Conservation (phyloP, 495 filamentous ascomycete genomes). For the Podospora anserina region DNA sequence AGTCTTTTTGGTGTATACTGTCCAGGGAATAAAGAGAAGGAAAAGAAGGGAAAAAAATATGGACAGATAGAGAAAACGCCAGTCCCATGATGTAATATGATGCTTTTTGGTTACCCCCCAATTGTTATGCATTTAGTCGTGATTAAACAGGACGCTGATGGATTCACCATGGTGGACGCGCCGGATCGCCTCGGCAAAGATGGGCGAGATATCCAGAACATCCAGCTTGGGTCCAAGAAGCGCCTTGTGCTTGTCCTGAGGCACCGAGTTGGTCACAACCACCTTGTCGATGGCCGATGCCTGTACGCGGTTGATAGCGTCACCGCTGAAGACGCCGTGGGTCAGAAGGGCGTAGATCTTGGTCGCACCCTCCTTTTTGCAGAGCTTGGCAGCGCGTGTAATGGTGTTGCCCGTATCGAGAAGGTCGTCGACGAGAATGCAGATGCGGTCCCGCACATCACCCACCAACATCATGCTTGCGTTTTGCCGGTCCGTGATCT, state of each 20-base stretch:
- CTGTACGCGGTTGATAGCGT: conserved; percentile 93
- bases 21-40: conserved; percentile 14
- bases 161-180: conserved; percentile 97
- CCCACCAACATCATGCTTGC: conserved; percentile 99
- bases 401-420: conserved; percentile 96
- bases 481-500: conserved; percentile 89
- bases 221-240: conserved; percentile 76
- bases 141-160: conserved; percentile 94
- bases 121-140: conserved; percentile 55
- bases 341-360: conserved; percentile 88
- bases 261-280: conserved; percentile 90
- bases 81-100: conserved; percentile 18
- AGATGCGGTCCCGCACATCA: conserved; percentile 74
- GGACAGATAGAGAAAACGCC: conserved; percentile 21
- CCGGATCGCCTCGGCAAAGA: conserved; percentile 97
- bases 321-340: conserved; percentile 90
- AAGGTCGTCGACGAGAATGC: conserved; percentile 91
- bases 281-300: conserved; percentile 85
- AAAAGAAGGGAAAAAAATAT: conserved; percentile 10
- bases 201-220: conserved; percentile 83
- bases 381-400: conserved; percentile 88
- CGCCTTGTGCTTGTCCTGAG: conserved; percentile 74
- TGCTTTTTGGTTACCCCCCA: conserved; percentile 21
- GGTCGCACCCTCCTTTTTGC: conserved; percentile 90
- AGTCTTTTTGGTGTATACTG: conserved; percentile 24